phyloP scores from a whole-genome alignment of 2,329 filamentous ascomycete species.

The Metarhizium rileyi region DNA sequence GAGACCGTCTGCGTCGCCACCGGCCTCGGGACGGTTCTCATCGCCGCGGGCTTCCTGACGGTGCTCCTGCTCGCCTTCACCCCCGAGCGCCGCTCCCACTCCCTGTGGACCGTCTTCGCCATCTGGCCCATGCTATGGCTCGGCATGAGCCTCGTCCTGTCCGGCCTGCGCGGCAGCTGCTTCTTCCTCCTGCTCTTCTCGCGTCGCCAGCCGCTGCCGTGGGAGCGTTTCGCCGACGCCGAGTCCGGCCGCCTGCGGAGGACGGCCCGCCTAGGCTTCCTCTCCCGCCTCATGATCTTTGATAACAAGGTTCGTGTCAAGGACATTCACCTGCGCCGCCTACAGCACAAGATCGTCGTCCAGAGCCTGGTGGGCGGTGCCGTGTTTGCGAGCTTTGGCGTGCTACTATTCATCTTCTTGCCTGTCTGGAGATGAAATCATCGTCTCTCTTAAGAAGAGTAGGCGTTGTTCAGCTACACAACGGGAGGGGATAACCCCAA shows the following conservation, averaged over 20 bases:
- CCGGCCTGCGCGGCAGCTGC: slow-evolving; percentile 35
- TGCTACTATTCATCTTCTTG: slow-evolving; percentile 29
- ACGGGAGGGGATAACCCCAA: too few species aligned
- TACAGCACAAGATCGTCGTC: slow-evolving; percentile 35
- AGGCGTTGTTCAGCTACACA: too few species aligned
- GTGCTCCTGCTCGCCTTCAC: slow-evolving; percentile 30
- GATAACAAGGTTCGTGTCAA: slow-evolving; percentile 36
- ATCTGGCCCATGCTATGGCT: slow-evolving; percentile 37
- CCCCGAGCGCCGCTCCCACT: slow-evolving; percentile 27
- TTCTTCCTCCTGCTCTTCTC: slow-evolving; percentile 38
- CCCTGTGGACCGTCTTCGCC: slow-evolving; percentile 30
- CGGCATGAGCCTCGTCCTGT: slow-evolving; percentile 32
- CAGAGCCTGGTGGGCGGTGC: slow-evolving; percentile 30
- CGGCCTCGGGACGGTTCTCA: slow-evolving; percentile 30
- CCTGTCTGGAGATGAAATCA: too few species aligned
- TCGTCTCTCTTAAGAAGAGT: too few species aligned
- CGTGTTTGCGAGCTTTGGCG: slow-evolving; percentile 25
- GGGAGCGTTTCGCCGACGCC: slow-evolving; percentile 36
- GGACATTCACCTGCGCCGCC: slow-evolving; percentile 29
- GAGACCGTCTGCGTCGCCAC: slow-evolving; percentile 39
- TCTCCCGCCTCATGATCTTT: slow-evolving; percentile 36
- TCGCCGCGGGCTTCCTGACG: slow-evolving; percentile 28
- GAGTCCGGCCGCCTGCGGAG: slow-evolving; percentile 14
- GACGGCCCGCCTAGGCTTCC: slow-evolving; percentile 17
- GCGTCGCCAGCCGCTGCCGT: slow-evolving; percentile 34